Conservation (phyloP, 139 green algal species). For the Coelastrella sp. region DNA sequence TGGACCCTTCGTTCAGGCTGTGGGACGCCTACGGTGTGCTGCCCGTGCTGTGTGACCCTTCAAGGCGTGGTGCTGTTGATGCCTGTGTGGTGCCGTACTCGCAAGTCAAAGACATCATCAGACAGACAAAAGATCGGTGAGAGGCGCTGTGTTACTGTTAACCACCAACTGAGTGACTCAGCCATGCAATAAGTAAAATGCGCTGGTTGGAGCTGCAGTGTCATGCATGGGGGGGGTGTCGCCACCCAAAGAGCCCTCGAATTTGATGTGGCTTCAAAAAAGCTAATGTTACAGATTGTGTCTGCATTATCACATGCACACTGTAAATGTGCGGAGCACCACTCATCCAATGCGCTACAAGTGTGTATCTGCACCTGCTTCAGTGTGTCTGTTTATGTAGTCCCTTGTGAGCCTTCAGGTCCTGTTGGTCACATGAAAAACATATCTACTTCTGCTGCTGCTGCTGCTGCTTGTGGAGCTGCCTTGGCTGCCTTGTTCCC, state of each 20-base stretch:
- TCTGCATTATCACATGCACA: not conserved
- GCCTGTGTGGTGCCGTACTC: slow-evolving; percentile 35
- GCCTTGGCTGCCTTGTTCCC: too few relatives aligned
- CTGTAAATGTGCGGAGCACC: not conserved
- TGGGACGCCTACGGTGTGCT: slow-evolving; percentile 50
- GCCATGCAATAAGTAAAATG: too few relatives aligned
- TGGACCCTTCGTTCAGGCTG: slow-evolving; percentile 47
- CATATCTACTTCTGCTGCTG: not conserved
- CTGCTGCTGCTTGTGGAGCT: too few relatives aligned
- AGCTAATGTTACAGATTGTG: too few relatives aligned
- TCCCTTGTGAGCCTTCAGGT: not conserved
- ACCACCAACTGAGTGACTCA: too few relatives aligned
- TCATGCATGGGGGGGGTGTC: too few relatives aligned
- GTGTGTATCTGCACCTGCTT: not conserved
- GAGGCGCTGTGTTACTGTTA: not conserved
- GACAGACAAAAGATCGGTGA: slow-evolving; percentile 31
- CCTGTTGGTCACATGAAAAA: not conserved
- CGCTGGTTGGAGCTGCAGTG: too few relatives aligned
- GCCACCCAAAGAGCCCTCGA: too few relatives aligned
- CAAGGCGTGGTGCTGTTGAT: not conserved
- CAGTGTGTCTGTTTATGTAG: not conserved
- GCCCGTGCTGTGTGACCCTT: slow-evolving; percentile 38
- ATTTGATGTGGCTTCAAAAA: too few relatives aligned
- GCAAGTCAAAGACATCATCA: slow-evolving; percentile 49
- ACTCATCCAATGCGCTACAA: not conserved